Base-by-base conservation (phyloP, 2,329 filamentous ascomycete species). In the Penicillium sclerotiorum region DNA sequence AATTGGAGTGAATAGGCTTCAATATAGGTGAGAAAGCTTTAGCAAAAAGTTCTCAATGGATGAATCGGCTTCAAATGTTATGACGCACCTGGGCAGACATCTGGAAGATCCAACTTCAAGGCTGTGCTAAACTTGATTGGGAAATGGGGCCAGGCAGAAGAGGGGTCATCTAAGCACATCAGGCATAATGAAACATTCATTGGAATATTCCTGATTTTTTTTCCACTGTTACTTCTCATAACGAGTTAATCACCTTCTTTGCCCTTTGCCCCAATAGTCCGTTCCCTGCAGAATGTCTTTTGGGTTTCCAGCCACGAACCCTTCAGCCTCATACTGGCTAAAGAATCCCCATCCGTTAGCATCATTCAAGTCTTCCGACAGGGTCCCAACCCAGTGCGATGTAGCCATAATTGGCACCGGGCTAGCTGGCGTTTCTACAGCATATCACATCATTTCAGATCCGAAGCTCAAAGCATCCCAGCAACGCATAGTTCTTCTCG, bases 391-490 rank as follows among this genome's bases (percentile, higher is more conserved):
- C 62, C 20, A 37, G 27, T 45, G 30, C 13, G 76, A 79, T 22
- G 69, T 80, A 32, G 63, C 73, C 6, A 71, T 80, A 22, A 71
- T 79, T 5, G 77, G 77, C 0, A 69, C 73, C 3, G 77, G 78
- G 0, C 76, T 73, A 38, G 68, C 77, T 0, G 77, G 77, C 0
- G 69, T 69, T 0, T 69, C 72, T 1, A 66, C 72, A 1, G 71
- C 71, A 0, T 74, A 74, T 39, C 71, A 78, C 45, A 64, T 75
- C 5, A 47, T 75, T 1, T 47, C 40, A 4, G 49, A 49, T 12
- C 18, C 40, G 53, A 17, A 43, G 39, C 33, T 53, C 53, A 30
- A 6, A 18, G 17, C 40, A 36, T 20, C 56, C 52, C 4, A 44
- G 3, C 53, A 49, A 0, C 64, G 59, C 0, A 64, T 73, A 5